Conservation (phyloP, 106 monocot genomes). For the Dioscorea alata region DNA sequence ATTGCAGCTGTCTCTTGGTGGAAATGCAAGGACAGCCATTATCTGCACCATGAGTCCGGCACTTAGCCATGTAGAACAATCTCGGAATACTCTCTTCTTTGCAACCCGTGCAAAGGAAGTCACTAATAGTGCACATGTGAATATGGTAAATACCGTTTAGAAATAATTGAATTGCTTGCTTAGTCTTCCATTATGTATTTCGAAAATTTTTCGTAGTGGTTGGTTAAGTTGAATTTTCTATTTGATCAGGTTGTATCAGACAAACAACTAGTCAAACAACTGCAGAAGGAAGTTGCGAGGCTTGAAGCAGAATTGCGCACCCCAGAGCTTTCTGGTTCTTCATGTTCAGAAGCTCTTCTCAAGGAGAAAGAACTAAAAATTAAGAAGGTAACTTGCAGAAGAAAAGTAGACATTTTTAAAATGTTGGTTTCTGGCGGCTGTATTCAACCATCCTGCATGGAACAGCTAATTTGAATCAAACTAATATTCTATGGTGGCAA, state of each 20-base stretch:
- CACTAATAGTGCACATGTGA: conserved; percentile 81
- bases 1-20: conserved; percentile 85
- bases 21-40: conserved; percentile 94
- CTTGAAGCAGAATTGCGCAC: conserved; percentile 83
- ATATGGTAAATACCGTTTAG: conserved; percentile 50
- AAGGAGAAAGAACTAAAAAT: conserved; percentile 85
- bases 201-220: neutral
- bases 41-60: conserved; percentile 98
- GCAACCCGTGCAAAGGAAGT: conserved; percentile 92
- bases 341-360: conserved; percentile 52
- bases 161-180: neutral
- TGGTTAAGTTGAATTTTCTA: neutral
- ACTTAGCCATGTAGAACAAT: conserved; percentile 84
- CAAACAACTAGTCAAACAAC: conserved; percentile 82
- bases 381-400: conserved; percentile 42
- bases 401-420: too few relatives aligned
- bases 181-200: too few relatives aligned
- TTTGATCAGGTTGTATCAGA: conserved; percentile 75
- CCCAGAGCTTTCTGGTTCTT: conserved; percentile 46
- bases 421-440: too few relatives aligned
- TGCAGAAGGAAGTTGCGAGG: conserved; percentile 92
- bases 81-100: conserved; percentile 92
- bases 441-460: too few relatives aligned
- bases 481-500: neutral
- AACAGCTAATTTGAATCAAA: neutral